Percentiles rank a stretch among this genome's conserved stretches.
These are phyloP conservation scores for Phytophthora nicotianae DNA, from an alignment of 352 stramenopile species.

Conservation along the genomic window DNA sequence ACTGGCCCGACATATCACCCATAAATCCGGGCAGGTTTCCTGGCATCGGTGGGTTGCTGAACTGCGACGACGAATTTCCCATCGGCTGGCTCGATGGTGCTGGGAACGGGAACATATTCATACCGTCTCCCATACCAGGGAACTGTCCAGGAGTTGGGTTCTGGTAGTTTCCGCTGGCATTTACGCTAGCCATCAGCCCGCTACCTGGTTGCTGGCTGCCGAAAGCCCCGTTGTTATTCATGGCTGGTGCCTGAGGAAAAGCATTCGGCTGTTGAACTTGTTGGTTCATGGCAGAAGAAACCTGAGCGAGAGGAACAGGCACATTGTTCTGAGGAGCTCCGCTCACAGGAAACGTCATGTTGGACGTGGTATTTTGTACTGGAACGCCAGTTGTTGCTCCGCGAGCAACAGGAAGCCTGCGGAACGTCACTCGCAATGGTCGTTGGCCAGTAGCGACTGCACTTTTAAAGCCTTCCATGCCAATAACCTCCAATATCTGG, in stretches of 20 bases:
- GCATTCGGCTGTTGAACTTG: slow-evolving; percentile 23
- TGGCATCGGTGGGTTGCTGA: slow-evolving; percentile 22
- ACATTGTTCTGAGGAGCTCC: slow-evolving; percentile 7
- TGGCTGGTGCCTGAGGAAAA: slow-evolving; percentile 20
- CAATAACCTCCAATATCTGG: slow-evolving; percentile 61
- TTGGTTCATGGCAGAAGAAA: slow-evolving; percentile 25
- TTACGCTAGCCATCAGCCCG: slow-evolving; percentile 16
- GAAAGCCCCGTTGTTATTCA: slow-evolving; percentile 26
- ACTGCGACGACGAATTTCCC: slow-evolving; percentile 33
- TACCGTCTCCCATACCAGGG: slow-evolving; percentile 23
- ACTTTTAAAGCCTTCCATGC: slow-evolving; percentile 85
- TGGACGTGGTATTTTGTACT: slow-evolving; percentile 6
- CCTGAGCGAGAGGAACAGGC: slow-evolving; percentile 8
- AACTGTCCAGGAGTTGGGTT: slow-evolving; percentile 17
- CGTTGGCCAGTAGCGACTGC: slow-evolving; percentile 63
- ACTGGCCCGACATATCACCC: slow-evolving; percentile 33
- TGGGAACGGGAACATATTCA: slow-evolving; percentile 43
- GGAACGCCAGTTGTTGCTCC: slow-evolving; percentile 5
- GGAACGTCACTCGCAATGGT: slow-evolving; percentile 76
- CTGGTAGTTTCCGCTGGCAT: slow-evolving; percentile 15
- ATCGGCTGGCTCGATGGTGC: slow-evolving; percentile 31
- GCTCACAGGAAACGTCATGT: slow-evolving; percentile 14
- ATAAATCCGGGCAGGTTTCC: slow-evolving; percentile 35
- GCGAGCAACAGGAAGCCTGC: slow-evolving; percentile 28
- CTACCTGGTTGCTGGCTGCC: slow-evolving; percentile 20